Conservation (phyloP, 805 yeast genomes). For the Yamadazyma akitaensis region DNA sequence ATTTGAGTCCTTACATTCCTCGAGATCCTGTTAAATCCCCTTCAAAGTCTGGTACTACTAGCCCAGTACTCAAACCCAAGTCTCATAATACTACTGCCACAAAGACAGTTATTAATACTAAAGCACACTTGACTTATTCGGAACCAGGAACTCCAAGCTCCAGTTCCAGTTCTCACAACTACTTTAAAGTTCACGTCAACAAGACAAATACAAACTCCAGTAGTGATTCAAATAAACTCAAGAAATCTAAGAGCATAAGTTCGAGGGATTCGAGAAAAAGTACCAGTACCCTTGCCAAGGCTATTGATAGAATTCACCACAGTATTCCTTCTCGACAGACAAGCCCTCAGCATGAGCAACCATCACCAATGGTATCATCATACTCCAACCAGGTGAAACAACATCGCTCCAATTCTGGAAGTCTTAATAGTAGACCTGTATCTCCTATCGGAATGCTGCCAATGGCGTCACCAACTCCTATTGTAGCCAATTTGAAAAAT, state of each 20-base stretch:
- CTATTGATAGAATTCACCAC: slow-evolving; percentile 7
- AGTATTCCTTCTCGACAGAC: slow-evolving; percentile 7
- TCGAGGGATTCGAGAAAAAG: slow-evolving; percentile 11
- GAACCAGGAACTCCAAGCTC: slow-evolving; percentile 13
- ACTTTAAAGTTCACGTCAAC: slow-evolving; percentile 6
- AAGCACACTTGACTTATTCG: slow-evolving; percentile 5
- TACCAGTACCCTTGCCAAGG: not conserved
- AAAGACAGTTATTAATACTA: slow-evolving; percentile 11
- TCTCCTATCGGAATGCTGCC: slow-evolving; percentile 19
- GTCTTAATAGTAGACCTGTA: slow-evolving; percentile 19
- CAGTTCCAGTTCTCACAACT: slow-evolving; percentile 5
- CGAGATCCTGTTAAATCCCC: not conserved
- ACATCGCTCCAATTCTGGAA: slow-evolving; percentile 26
- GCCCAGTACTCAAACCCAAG: slow-evolving; percentile 3
- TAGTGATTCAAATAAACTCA: slow-evolving; percentile 9
- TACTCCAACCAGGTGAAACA: slow-evolving; percentile 33
- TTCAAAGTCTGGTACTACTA: slow-evolving; percentile 3
- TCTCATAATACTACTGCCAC: slow-evolving; percentile 3
- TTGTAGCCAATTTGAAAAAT: not conserved
- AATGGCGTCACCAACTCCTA: slow-evolving; percentile 5
- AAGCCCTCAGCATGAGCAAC: slow-evolving; percentile 10
- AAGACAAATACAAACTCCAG: slow-evolving; percentile 10
- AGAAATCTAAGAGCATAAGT: slow-evolving; percentile 9
- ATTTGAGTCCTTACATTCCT: slow-evolving; percentile 15
- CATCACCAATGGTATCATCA: slow-evolving; percentile 14